phyloP scores from a whole-genome alignment of 345 rosid species.

The Acer saccharum region DNA sequence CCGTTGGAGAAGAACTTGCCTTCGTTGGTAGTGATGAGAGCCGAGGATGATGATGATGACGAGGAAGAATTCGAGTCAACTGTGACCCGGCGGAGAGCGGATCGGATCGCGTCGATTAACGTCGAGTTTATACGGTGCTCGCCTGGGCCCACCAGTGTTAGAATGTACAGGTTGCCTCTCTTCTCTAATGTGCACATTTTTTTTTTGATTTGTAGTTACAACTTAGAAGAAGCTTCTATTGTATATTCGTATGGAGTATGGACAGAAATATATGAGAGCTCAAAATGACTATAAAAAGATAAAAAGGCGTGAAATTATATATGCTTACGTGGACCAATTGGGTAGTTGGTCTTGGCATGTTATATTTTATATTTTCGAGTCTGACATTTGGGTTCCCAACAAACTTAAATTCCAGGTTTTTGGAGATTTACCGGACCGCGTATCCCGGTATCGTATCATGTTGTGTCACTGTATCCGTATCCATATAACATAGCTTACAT shows the following conservation, averaged over 20 bases:
- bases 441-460: too few relatives aligned
- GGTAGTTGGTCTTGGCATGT: too few relatives aligned
- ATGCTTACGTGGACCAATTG: too few relatives aligned
- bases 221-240: not conserved
- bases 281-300: too few relatives aligned
- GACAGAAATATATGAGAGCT: not conserved
- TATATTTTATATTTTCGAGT: too few relatives aligned
- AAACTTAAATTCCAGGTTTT: too few relatives aligned
- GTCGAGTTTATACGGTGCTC: constrained; percentile 64
- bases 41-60: constrained; percentile 30
- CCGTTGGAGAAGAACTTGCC: constrained; percentile 95
- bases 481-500: too few relatives aligned
- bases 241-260: not conserved
- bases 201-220: not conserved
- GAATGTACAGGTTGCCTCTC: constrained; percentile 46
- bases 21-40: constrained; percentile 61
- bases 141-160: constrained; percentile 50
- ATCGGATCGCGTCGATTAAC: constrained; percentile 43
- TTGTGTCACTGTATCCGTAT: too few relatives aligned
- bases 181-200: constrained; percentile 60
- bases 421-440: too few relatives aligned
- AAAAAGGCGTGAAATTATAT: too few relatives aligned
- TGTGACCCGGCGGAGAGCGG: constrained; percentile 43
- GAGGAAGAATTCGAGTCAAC: constrained; percentile 38
- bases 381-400: too few relatives aligned